phyloP scores from a whole-genome alignment of 768 basidiomycete species.

The Nidula microcarpa region DNA sequence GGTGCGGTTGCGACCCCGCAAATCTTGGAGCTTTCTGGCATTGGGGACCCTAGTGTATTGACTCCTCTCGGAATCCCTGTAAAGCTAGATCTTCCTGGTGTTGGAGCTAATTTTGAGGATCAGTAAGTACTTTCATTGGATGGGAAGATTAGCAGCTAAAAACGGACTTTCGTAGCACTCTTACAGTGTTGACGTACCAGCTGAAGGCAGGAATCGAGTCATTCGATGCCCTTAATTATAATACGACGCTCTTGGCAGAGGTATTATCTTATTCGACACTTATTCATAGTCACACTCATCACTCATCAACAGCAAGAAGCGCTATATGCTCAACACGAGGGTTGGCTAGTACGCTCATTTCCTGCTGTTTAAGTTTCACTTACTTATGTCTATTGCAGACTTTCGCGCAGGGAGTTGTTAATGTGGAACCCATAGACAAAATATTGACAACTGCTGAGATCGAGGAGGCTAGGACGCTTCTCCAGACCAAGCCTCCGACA shows the following conservation, averaged over 20 bases:
- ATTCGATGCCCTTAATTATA: slow-evolving; percentile 24
- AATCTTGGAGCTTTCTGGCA: slow-evolving; percentile 12
- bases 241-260: slow-evolving; percentile 19
- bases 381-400: slow-evolving; percentile 13
- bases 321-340: slow-evolving; percentile 18
- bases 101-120: slow-evolving; percentile 28
- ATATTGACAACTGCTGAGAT: slow-evolving; percentile 19
- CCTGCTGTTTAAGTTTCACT: too few relatives aligned
- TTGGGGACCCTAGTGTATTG: slow-evolving; percentile 9
- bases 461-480: slow-evolving; percentile 12
- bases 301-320: slow-evolving; percentile 17
- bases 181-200: slow-evolving; percentile 24
- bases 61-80: slow-evolving; percentile 5
- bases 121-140: slow-evolving; percentile 10
- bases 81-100: slow-evolving; percentile 10
- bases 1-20: slow-evolving; percentile 19
- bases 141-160: neutral
- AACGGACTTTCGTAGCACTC: slow-evolving; percentile 11
- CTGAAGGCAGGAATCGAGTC: slow-evolving; percentile 22
- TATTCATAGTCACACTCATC: slow-evolving; percentile 1
- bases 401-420: slow-evolving; percentile 21
- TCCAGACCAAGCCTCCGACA: slow-evolving; percentile 20
- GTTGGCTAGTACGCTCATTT: slow-evolving; percentile 20
- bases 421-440: slow-evolving; percentile 21
- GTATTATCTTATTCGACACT: slow-evolving; percentile 6